These are phyloP conservation scores for Acarospora socialis DNA, from an alignment of 2,329 filamentous ascomycete genomes.

Conservation along the genomic window DNA sequence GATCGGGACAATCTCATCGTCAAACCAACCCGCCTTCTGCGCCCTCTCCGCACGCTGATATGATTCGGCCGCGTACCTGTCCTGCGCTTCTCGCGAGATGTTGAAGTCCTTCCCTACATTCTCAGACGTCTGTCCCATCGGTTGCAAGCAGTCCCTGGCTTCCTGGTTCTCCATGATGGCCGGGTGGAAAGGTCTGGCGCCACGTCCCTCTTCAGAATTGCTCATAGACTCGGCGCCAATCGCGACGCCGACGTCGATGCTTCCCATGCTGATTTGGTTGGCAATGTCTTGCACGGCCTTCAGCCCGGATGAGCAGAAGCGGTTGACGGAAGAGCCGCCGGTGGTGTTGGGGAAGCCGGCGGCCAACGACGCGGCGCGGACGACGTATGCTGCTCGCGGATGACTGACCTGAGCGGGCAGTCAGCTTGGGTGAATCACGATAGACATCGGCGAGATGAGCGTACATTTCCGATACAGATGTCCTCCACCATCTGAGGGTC, in stretches of 20 bases:
- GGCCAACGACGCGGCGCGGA: constrained; percentile 74
- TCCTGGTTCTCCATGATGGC: constrained; percentile 65
- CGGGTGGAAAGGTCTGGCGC: constrained; percentile 61
- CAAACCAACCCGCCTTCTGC: constrained; percentile 81
- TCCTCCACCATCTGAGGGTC: constrained; percentile 76
- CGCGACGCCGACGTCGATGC: constrained; percentile 77
- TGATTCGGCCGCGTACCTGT: constrained; percentile 73
- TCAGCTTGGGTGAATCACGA: background rate
- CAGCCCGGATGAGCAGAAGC: constrained; percentile 94
- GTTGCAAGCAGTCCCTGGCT: constrained; percentile 71
- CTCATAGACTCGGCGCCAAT: constrained; percentile 86
- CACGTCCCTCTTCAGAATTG: constrained; percentile 51
- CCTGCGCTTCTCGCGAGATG: constrained; percentile 65
- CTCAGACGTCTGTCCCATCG: constrained; percentile 97
- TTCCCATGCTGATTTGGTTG: constrained; percentile 63
- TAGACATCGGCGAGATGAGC: constrained; percentile 17
- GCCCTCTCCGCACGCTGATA: constrained; percentile 78
- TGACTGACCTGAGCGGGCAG: constrained; percentile 49
- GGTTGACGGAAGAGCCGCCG: constrained; percentile 68
- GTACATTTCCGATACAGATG: constrained; percentile 81
- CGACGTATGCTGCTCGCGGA: constrained; percentile 75
- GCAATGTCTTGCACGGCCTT: constrained; percentile 94
- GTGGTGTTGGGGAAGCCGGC: constrained; percentile 90
- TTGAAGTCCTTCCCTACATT: constrained; percentile 88
- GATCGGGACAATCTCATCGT: constrained; percentile 89